Base-by-base conservation (phyloP, 164 flowering plant genomes). In the Litsea cubeba region DNA sequence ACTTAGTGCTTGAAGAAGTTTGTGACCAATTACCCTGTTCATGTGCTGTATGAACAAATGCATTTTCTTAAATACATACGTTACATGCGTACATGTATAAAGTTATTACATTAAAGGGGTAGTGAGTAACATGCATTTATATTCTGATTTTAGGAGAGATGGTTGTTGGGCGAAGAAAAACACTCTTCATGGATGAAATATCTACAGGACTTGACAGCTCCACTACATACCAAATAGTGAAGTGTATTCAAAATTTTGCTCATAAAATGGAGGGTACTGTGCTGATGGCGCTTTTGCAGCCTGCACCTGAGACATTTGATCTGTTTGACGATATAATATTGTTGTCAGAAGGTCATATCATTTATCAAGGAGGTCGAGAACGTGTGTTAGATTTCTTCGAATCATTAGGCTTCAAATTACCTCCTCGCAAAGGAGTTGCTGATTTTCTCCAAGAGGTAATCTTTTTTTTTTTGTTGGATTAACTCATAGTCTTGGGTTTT, bases 121-220 rank as follows among this genome's bases (percentile, higher is more conserved):
- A 65, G 15, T 71, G 50, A 26, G 6, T 64, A 5, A 12, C 23
- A 26, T 32, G 65, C 7, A 69, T 18, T 50, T 50, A 28, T 50
- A 63, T 62, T 75, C 24, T 23, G 50, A 35, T 62, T 78, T 78
- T 80, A 93, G 98, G 97, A 65, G 98, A 93, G 82, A 92, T 95
- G 95, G 78, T 89, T 70, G 95, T 95, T 72, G 98, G 98, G n/a
- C 97, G 97, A 68, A 85, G 91, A 73, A 95, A 91, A 83, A 88
- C 97, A 14, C 85, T 95, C 20, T 92, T 95, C 71, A 95, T 95
- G 98, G 98, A 95, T 83, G 98, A 95, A 85, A 92, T 95, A 81
- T 95, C 98, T 10, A 95, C 97, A 20, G 98, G 98, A 54, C 95
- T 95, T 17, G 97, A 95, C 83, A 95, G 98, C 82, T 87, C 97